Base-by-base conservation (phyloP, 2,329 filamentous ascomycete species). In the Colletotrichum navitas region DNA sequence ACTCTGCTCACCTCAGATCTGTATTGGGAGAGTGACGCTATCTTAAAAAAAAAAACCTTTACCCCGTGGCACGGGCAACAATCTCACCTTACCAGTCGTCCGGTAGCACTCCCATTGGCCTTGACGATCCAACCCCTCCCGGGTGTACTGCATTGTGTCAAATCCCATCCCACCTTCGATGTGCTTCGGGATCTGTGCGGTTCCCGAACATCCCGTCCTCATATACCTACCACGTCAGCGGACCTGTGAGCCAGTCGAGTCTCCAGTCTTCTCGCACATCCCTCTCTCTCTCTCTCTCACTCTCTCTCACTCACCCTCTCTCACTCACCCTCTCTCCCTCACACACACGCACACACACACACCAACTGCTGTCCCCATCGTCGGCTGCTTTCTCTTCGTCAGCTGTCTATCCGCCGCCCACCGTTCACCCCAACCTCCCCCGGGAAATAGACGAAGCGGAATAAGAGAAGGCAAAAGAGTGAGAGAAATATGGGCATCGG, bases 401-500 rank as follows among this genome's bases (percentile, higher is more conserved):
- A 51, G 12, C 47, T 12, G 39, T 32, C 34, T 16, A 14, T 24
- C n/a, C 7, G 32, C 14, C 36, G 10, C 24, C 49, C 49, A 5
- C 14, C 26, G 21, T 36, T 24, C 3, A 21, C 52, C 2, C 10
- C 21, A 21, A 1, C 1, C 7, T n/a, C n/a, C 26, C 21, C 49
- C 24, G 26, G 18, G 1, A 34, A n/a, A 29, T n/a, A 54, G 16
- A 61, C 26, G 41, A 16, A 49, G 21, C 26, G 24, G 39, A n/a
- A 32, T 1, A 21, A 21, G 18, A 41, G 3, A 41, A 41, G 3
- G 10, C 4, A 18, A 18, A 16, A 14, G 32, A n/a, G 7, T 5
- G 14, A 21, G 14, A 60, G 21, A 67, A 76, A 47, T 26, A 84
- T 84, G 83, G 79, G 79, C 64, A 74, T 83, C 68, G 82, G 83